Evolutionary conservation across 805 yeast species (phyloP).

Genomic region (Ogataea minuta): DNA sequence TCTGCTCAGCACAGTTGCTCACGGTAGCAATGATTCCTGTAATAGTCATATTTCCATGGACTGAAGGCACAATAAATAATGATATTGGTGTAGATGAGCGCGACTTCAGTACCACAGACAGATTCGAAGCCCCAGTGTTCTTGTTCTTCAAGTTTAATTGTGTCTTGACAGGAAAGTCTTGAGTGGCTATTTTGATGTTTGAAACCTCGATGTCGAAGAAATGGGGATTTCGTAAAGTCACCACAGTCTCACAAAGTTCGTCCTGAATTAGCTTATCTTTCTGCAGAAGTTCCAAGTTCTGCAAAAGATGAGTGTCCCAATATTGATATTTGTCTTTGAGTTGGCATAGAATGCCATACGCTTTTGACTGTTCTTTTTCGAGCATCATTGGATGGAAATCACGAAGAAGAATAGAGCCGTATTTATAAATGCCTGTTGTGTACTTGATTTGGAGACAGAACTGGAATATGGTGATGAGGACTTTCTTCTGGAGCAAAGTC

Average conservation of each 20-base stretch:
- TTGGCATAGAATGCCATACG: constrained; percentile 36
- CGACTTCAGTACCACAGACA: constrained; percentile 36
- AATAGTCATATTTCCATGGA: constrained; percentile 48
- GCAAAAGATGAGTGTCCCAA: constrained; percentile 68
- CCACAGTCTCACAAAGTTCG: constrained; percentile 57
- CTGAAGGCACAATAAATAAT: constrained; percentile 47
- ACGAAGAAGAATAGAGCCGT: constrained; percentile 54
- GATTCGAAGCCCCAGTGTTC: constrained; percentile 14
- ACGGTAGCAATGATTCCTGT: constrained; percentile 51
- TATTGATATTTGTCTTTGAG: constrained; percentile 39
- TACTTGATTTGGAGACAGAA: constrained; percentile 55
- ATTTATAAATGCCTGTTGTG: constrained; percentile 39
- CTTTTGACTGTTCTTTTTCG: constrained; percentile 53
- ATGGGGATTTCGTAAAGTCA: constrained; percentile 75
- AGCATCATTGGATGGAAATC: constrained; percentile 54
- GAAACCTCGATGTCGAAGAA: constrained; percentile 65
- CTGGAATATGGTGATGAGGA: constrained; percentile 42
- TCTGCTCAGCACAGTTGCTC: constrained; percentile 47
- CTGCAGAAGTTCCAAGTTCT: constrained; percentile 20
- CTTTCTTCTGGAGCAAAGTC: constrained; percentile 38
- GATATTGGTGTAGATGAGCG: constrained; percentile 38
- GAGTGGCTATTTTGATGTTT: constrained; percentile 40
- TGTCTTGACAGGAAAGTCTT: constrained; percentile 30
- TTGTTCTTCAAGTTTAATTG: constrained; percentile 21
- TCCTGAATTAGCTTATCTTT: constrained; percentile 47